Base-by-base conservation (phyloP, 192 early-diverging fungal species). In the Thamnidium elegans region DNA sequence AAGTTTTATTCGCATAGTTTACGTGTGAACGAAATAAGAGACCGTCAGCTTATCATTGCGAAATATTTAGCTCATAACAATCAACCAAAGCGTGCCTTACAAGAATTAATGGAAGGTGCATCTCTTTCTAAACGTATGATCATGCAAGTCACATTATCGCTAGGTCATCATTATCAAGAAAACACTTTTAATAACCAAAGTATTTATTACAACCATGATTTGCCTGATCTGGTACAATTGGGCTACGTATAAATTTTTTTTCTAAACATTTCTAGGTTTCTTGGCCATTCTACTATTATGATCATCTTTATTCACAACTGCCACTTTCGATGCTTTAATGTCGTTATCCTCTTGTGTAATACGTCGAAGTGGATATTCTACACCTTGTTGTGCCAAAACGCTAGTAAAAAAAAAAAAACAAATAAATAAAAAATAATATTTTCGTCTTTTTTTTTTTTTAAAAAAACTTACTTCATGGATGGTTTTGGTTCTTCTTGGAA, bases 401-500 rank as follows among this genome's bases (percentile, higher is more conserved):
- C 82, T 81, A 53, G 1, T 64, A 62, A 54, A 39, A 39, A 9
- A 59, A n/a, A 61, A n/a, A 13, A 68, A 11, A 36, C 30, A 64
- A 65, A 17, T 3, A 53, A 44, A 43, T 55, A 63, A 3, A 43
- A 20, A 39, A 46, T 32, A 7, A n/a, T n/a, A n/a, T n/a, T n/a
- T n/a, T n/a, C n/a, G n/a, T n/a, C n/a, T n/a, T n/a, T 5, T 44
- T 44, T 30, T 39, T 45, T n/a, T 31, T 15, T 23, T 55, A 46
- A 30, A n/a, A 39, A 14, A 3, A 64, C 70, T 67, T 79, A 86
- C 84, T 77, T 78, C 56, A 83, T 72, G 14, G 78, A 75, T 7
- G 85, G 86, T 26, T 78, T 77, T 3, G 82, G 83, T 31, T 85
- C 89, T 62, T 96, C 94, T 43, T 78, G 76, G 61, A 96, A 95